A percentile compares a stretch with the other conserved stretches of the same genome.
Conservation (phyloP, 129 eudicot genomes). For the Rutidosis leptorrhynchoides region DNA sequence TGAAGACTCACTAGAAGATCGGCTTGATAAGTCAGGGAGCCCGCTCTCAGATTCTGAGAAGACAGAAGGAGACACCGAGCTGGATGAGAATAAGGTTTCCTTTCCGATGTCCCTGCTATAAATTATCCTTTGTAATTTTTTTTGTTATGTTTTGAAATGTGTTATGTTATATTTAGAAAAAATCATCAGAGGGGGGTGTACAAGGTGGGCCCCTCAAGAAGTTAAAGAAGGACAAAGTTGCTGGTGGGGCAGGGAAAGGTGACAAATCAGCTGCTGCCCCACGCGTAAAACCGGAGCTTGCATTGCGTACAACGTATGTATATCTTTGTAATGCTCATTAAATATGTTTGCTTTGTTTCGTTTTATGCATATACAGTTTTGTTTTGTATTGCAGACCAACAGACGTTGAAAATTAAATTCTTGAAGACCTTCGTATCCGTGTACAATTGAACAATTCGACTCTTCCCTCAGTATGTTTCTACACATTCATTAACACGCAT, state of each 20-base stretch:
- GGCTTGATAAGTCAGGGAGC: conserved; percentile 75
- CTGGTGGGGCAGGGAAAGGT: conserved; percentile 59
- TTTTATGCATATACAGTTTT: conserved; percentile 7
- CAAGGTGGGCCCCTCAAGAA: conserved; percentile 89
- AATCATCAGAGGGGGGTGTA: conserved; percentile 80
- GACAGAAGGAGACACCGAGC: conserved; percentile 74
- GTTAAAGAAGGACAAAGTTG: conserved; percentile 82
- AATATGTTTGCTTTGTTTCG: not conserved
- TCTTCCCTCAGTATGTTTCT: conserved; percentile 92
- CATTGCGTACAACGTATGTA: conserved; percentile 80
- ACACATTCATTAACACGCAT: conserved; percentile 83
- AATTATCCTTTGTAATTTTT: not conserved
- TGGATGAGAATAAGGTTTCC: conserved; percentile 75
- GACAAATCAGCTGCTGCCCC: conserved; percentile 63
- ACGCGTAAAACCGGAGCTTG: conserved; percentile 87
- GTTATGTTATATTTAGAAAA: conserved; percentile 54
- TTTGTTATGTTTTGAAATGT: not conserved
- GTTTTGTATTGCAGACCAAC: conserved; percentile 45
- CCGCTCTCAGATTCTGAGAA: conserved; percentile 72
- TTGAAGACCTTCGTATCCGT: conserved; percentile 92
- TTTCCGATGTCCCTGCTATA: not conserved
- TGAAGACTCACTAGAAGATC: conserved; percentile 90
- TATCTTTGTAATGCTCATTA: not conserved
- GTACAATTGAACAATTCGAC: conserved; percentile 79
- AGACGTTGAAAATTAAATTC: conserved; percentile 87